Evolutionary conservation across 2,329 filamentous ascomycete species (phyloP).

Genomic region (Hortaea werneckii): DNA sequence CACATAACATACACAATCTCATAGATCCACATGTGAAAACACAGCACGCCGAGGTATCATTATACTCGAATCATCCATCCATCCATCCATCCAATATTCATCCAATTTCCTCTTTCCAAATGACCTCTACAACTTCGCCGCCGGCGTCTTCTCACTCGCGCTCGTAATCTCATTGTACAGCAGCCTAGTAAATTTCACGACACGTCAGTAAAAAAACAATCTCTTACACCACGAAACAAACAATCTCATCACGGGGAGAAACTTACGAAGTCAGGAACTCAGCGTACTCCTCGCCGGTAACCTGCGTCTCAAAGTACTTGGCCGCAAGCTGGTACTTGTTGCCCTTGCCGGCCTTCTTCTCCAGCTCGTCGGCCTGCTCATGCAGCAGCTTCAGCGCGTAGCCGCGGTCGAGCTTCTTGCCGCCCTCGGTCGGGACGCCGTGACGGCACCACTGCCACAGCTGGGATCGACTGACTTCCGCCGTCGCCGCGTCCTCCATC

Average conservation of each 20-base stretch:
- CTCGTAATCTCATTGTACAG: slow-evolving; percentile 82
- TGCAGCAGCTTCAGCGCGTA: slow-evolving; percentile 79
- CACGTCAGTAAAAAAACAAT: too few species aligned
- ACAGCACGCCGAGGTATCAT: too few species aligned
- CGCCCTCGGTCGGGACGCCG: slow-evolving; percentile 66
- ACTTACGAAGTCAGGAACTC: slow-evolving; percentile 84
- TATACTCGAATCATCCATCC: too few species aligned
- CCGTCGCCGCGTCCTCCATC: slow-evolving; percentile 97
- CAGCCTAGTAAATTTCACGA: slow-evolving; percentile 49
- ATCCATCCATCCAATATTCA: too few species aligned
- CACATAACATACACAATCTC: too few species aligned
- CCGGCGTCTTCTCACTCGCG: slow-evolving; percentile 52
- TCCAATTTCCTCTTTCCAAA: too few species aligned
- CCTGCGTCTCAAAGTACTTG: slow-evolving; percentile 84
- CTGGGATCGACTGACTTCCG: slow-evolving; percentile 88
- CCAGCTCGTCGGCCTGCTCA: slow-evolving; percentile 71
- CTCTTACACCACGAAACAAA: slow-evolving; percentile 6
- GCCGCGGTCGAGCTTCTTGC: slow-evolving; percentile 85
- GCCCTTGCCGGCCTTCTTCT: slow-evolving; percentile 65
- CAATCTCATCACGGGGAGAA: slow-evolving; percentile 11
- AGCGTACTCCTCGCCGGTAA: slow-evolving; percentile 94
- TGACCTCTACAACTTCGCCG: slow-evolving; percentile 34
- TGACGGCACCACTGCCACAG: slow-evolving; percentile 91
- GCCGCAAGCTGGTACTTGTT: slow-evolving; percentile 88
- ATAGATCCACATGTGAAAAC: too few species aligned